phyloP scores from a whole-genome alignment of 1,284 basidiomycete species.

The Tylopilus orsonianus region DNA sequence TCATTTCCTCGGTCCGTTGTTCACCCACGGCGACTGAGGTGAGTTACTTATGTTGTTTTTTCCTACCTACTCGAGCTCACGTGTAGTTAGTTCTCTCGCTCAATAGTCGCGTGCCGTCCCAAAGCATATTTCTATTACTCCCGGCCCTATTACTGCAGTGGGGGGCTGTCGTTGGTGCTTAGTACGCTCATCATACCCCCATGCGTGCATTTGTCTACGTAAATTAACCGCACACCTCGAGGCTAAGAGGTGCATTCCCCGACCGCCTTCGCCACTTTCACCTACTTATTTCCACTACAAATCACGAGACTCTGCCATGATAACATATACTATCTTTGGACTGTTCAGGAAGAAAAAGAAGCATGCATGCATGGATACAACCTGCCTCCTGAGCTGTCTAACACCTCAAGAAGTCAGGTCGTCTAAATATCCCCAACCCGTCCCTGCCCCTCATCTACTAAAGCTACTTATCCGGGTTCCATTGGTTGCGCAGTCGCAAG shows the following conservation, averaged over 20 bases:
- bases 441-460: slow-evolving; percentile 8
- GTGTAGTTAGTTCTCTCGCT: too few relatives aligned
- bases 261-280: neutral
- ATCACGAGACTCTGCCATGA: neutral
- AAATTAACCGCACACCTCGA: neutral
- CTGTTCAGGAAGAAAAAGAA: too few relatives aligned
- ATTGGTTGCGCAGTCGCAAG: slow-evolving; percentile 6
- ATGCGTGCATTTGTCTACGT: neutral
- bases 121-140: too few relatives aligned
- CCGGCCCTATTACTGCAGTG: too few relatives aligned
- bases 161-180: too few relatives aligned
- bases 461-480: slow-evolving; percentile 11
- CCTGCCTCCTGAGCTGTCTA: slow-evolving; percentile 13
- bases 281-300: neutral
- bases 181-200: neutral
- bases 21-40: too few relatives aligned
- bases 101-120: too few relatives aligned
- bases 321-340: too few relatives aligned
- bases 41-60: too few relatives aligned
- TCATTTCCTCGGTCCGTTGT: too few relatives aligned
- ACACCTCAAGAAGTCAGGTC: slow-evolving; percentile 5
- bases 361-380: slow-evolving; percentile 7
- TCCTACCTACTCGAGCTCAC: too few relatives aligned
- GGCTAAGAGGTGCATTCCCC: neutral
- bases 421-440: slow-evolving; percentile 21